Conservation (phyloP, 2,329 filamentous ascomycete species). For the Aspergillus sergii region DNA sequence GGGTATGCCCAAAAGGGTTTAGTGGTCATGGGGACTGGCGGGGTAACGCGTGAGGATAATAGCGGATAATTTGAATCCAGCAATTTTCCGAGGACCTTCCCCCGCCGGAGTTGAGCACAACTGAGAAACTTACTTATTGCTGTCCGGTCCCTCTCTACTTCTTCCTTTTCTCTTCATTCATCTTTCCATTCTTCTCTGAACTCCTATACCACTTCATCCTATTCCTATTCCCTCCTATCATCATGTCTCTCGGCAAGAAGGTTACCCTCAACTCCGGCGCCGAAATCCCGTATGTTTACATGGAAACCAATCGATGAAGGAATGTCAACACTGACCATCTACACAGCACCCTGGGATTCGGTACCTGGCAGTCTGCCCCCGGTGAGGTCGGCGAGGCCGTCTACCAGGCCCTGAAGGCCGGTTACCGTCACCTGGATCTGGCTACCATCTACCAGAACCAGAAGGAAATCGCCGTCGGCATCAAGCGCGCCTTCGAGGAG, state of each 20-base stretch:
- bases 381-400: slow-evolving; percentile 44
- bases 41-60: slow-evolving; percentile 2
- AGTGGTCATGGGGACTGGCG: not conserved
- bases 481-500: slow-evolving; percentile 39
- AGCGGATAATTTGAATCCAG: not conserved
- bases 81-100: not conserved
- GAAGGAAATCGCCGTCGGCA: slow-evolving; percentile 37
- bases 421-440: slow-evolving; percentile 45
- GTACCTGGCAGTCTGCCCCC: slow-evolving; percentile 44
- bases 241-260: slow-evolving; percentile 46
- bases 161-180: slow-evolving; percentile 7
- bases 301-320: not conserved
- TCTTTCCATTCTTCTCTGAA: not conserved
- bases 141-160: not conserved
- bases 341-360: slow-evolving; percentile 41
- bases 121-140: slow-evolving; percentile 6
- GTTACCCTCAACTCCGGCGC: slow-evolving; percentile 41
- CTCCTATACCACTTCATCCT: not conserved
- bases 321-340: slow-evolving; percentile 5
- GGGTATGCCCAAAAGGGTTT: not conserved
- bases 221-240: slow-evolving; percentile 7
- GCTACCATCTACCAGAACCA: slow-evolving; percentile 46
- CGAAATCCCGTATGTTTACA: slow-evolving; percentile 39
- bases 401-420: slow-evolving; percentile 43
- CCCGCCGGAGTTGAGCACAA: slow-evolving; percentile 17